Conservation (phyloP, 78 protist genomes). For the Dictyostelium brefeldianum region DNA sequence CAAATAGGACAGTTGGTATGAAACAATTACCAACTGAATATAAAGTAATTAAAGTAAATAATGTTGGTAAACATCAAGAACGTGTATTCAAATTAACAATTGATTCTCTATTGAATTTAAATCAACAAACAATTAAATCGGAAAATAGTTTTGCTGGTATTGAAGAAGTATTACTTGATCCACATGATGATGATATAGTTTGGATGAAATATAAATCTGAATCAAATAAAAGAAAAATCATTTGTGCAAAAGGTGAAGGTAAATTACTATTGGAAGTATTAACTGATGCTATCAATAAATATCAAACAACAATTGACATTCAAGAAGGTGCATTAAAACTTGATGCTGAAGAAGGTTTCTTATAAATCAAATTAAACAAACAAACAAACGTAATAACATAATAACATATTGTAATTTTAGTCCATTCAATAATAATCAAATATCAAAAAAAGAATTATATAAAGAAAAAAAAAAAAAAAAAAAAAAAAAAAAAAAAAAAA, state of each 20-base stretch:
- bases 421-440: too few species aligned
- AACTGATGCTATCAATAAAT: conserved; percentile 69
- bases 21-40: conserved; percentile 52
- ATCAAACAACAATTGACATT: conserved; percentile 64
- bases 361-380: not conserved
- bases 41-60: conserved; percentile 73
- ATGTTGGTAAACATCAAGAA: conserved; percentile 82
- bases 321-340: conserved; percentile 58
- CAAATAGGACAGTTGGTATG: not conserved
- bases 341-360: conserved; percentile 34
- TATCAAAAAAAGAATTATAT: too few species aligned
- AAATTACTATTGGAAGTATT: conserved; percentile 40
- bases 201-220: conserved; percentile 83
- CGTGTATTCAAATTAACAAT: conserved; percentile 78
- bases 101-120: conserved; percentile 71
- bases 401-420: too few species aligned
- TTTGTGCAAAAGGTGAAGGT: conserved; percentile 63
- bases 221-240: conserved; percentile 54
- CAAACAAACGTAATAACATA: too few species aligned
- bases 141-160: conserved; percentile 85
- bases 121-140: conserved; percentile 68
- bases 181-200: conserved; percentile 32
- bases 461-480: too few species aligned
- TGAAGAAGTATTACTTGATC: conserved; percentile 70
- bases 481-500: too few species aligned